phyloP scores from a whole-genome alignment of 2,329 filamentous ascomycete genomes.

The Diaporthe amygdali region DNA sequence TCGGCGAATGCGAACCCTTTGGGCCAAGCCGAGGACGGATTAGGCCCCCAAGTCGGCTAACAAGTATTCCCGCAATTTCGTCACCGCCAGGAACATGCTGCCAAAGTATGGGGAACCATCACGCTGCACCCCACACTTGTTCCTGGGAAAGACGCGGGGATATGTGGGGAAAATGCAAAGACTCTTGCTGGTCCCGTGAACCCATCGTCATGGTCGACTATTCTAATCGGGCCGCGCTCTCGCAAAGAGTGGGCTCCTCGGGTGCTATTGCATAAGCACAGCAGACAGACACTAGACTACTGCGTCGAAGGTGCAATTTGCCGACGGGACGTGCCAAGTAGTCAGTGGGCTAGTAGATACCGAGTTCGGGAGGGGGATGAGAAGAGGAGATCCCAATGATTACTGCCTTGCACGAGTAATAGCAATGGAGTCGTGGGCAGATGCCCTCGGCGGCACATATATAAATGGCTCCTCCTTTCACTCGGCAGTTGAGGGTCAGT shows the following conservation, averaged over 20 bases:
- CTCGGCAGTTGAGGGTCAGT: not conserved
- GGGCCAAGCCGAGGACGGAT: not conserved
- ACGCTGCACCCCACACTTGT: conserved; percentile 14
- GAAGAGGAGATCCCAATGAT: not conserved
- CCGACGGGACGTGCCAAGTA: not conserved
- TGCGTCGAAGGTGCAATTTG: not conserved
- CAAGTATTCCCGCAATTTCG: not conserved
- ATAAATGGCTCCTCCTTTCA: not conserved
- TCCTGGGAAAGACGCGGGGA: conserved; percentile 8
- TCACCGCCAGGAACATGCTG: conserved; percentile 6
- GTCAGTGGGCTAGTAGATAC: not conserved
- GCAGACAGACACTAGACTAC: not conserved
- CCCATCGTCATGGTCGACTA: not conserved
- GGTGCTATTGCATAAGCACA: not conserved
- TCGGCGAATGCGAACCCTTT: not conserved
- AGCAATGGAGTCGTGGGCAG: not conserved
- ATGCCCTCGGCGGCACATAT: not conserved
- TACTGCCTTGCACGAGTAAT: conserved; percentile 2
- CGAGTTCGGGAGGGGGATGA: not conserved
- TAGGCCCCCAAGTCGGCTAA: not conserved
- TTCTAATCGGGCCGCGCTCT: conserved; percentile 4
- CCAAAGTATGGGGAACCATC: conserved; percentile 1
- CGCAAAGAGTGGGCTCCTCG: not conserved
- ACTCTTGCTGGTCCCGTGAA: not conserved
- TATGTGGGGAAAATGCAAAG: not conserved